Conservation (phyloP, 148 eudicot species). For the Suaeda aralocaspica region DNA sequence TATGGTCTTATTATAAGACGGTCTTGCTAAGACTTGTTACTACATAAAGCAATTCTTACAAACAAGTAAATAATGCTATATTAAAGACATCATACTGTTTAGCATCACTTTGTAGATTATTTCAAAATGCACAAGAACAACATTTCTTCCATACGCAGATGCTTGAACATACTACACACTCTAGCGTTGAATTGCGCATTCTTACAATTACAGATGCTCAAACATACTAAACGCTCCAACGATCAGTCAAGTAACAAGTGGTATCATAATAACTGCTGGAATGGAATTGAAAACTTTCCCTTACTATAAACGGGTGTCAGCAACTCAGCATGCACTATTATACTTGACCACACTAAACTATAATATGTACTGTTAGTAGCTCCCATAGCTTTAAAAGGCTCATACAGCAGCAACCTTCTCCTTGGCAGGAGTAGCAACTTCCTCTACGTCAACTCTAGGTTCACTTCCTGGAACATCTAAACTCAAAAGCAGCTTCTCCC, state of each 20-base stretch:
- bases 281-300: background rate
- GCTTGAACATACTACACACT: background rate
- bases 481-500: slow-evolving; percentile 67
- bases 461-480: slow-evolving; percentile 58
- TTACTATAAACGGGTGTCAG: no score
- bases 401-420: slow-evolving; percentile 50
- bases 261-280: background rate
- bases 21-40: no score
- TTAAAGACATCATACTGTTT: no score
- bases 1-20: no score
- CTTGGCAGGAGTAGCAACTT: slow-evolving; percentile 74
- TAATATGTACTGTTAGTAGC: background rate
- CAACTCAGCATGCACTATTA: slow-evolving; percentile 1
- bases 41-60: no score
- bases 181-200: background rate
- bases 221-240: background rate
- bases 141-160: background rate
- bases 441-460: slow-evolving; percentile 72
- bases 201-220: background rate
- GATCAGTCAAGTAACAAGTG: slow-evolving; percentile 3
- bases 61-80: no score
- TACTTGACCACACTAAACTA: no score
- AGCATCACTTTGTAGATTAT: background rate
- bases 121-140: background rate
- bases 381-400: background rate